Evolutionary conservation across 139 green algal species (phyloP).

Genomic region (Coccomyxa sp.): DNA sequence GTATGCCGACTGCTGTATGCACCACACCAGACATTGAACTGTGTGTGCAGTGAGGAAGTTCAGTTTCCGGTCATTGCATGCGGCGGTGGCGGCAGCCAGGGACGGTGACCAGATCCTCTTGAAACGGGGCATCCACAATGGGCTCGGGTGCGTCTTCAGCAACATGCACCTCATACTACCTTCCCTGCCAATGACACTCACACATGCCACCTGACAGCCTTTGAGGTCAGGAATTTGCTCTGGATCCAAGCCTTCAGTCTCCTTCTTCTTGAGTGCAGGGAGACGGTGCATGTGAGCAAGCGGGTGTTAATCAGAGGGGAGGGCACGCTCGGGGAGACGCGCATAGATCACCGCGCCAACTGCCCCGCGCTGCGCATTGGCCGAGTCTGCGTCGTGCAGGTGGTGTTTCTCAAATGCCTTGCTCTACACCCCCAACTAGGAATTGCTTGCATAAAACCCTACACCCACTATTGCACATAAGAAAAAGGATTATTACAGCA

Average conservation of each 20-base stretch:
- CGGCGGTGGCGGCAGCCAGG: conserved; percentile 44
- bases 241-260: not conserved
- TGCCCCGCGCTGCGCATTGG: conserved; percentile 47
- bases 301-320: conserved; percentile 59
- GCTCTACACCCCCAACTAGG: no score
- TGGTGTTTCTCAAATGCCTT: not conserved
- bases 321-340: conserved; percentile 46
- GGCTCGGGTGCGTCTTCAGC: conserved; percentile 32
- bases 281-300: conserved; percentile 44
- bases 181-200: not conserved
- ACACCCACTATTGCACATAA: no score
- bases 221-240: not conserved
- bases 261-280: conserved; percentile 7
- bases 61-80: conserved; percentile 51
- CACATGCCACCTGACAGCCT: not conserved
- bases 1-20: not conserved
- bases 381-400: conserved; percentile 38
- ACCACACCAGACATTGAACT: not conserved
- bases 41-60: not conserved
- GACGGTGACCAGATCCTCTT: conserved; percentile 67
- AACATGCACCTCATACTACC: not conserved
- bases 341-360: conserved; percentile 58
- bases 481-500: no score
- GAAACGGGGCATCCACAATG: conserved; percentile 56
- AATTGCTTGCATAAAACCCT: no score